Conservation (phyloP, 2,329 filamentous ascomycete genomes). For the Chaetomium sp. region DNA sequence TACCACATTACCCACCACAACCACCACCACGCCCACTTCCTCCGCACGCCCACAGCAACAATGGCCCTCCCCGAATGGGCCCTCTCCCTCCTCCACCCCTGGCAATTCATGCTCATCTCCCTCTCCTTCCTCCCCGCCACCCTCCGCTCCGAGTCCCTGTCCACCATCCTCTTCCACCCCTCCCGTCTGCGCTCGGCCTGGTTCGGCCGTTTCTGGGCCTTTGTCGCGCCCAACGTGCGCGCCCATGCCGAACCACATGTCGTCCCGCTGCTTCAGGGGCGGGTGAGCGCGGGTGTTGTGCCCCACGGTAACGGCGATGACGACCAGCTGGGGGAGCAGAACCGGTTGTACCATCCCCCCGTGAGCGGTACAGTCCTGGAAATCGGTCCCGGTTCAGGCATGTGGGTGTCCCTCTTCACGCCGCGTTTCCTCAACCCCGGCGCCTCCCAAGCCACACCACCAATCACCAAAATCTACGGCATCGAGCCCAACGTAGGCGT, state of each 20-base stretch:
- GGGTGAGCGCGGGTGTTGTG: conserved; percentile 33
- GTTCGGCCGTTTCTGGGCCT: conserved; percentile 57
- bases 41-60: not conserved
- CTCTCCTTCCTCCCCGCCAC: conserved; percentile 46
- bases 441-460: not conserved
- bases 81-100: conserved; percentile 39
- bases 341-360: conserved; percentile 23
- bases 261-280: conserved; percentile 49
- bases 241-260: conserved; percentile 37
- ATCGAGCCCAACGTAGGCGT: conserved; percentile 57
- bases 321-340: no score
- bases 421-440: not conserved
- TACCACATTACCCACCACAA: not conserved
- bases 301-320: no score
- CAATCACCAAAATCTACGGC: conserved; percentile 48
- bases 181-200: conserved; percentile 41
- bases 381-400: conserved; percentile 54
- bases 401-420: conserved; percentile 52
- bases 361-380: conserved; percentile 47
- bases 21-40: not conserved
- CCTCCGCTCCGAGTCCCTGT: conserved; percentile 36
- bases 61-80: conserved; percentile 10
- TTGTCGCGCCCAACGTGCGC: conserved; percentile 45
- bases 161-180: conserved; percentile 35
- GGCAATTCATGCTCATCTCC: conserved; percentile 46